These are phyloP conservation scores for Dipodascopsis uninucleata DNA, from an alignment of 805 yeast species.

Conservation along the genomic window DNA sequence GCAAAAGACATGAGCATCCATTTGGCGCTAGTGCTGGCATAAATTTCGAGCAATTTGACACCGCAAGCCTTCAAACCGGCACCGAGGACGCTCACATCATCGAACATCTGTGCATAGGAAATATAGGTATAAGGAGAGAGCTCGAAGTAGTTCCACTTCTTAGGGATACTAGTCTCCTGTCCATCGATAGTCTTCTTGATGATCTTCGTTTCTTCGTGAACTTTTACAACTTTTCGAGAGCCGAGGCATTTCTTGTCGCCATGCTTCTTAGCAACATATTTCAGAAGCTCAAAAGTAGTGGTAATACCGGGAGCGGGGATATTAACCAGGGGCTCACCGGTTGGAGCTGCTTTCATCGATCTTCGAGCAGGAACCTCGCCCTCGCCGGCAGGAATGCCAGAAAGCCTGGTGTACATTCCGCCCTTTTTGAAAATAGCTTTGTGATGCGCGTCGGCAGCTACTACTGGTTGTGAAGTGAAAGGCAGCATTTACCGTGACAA, in stretches of 20 bases:
- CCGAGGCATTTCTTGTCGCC: conserved; percentile 61
- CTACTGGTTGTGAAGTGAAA: neutral
- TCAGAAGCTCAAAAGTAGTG: conserved; percentile 66
- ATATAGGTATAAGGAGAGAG: conserved; percentile 66
- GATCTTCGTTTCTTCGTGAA: conserved; percentile 71
- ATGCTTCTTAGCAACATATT: conserved; percentile 57
- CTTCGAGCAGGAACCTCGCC: conserved; percentile 23
- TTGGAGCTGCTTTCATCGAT: conserved; percentile 13
- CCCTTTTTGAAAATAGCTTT: conserved; percentile 9
- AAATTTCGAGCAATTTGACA: conserved; percentile 67
- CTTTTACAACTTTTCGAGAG: conserved; percentile 69
- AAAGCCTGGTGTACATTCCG: conserved; percentile 22
- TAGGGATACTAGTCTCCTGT: conserved; percentile 63
- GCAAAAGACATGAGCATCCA: conserved; percentile 35
- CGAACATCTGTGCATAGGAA: conserved; percentile 55
- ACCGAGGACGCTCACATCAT: conserved; percentile 53
- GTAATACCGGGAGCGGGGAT: conserved; percentile 62
- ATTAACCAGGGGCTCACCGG: conserved; percentile 39
- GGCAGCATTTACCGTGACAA: too few relatives aligned
- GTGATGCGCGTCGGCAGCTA: conserved; percentile 22
- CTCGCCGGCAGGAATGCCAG: conserved; percentile 13
- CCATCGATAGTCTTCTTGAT: conserved; percentile 79
- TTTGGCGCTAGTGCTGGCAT: conserved; percentile 60
- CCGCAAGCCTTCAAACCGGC: conserved; percentile 77
- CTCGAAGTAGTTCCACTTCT: conserved; percentile 86